phyloP scores from a whole-genome alignment of 2,329 filamentous ascomycete genomes.

The Hypoxylon sp. region DNA sequence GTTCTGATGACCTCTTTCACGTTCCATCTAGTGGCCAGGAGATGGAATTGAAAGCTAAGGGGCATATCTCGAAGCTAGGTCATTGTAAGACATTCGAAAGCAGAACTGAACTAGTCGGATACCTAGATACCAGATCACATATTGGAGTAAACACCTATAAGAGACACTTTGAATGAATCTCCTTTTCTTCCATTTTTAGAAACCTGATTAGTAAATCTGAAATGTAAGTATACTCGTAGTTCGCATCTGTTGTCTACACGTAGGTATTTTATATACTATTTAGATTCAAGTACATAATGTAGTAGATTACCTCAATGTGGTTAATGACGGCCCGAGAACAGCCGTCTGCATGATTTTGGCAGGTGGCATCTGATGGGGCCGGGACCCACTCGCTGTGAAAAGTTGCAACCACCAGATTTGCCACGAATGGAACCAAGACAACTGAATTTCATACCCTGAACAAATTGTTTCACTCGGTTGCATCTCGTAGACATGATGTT shows the following conservation, averaged over 20 bases:
- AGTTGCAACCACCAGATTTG: constrained; percentile 36
- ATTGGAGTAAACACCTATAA: neutral
- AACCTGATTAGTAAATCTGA: neutral
- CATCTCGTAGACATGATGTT: constrained; percentile 47
- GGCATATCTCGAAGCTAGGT: constrained; percentile 26
- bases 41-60: constrained; percentile 42
- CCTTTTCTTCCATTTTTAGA: neutral
- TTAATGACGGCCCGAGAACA: constrained; percentile 17
- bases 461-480: constrained; percentile 1
- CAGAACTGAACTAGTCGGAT: constrained; percentile 11
- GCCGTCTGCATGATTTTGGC: neutral
- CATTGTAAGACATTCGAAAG: constrained; percentile 43
- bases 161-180: neutral
- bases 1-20: constrained; percentile 29
- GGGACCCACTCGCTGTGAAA: constrained; percentile 29
- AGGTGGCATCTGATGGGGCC: constrained; percentile 10
- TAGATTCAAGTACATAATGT: neutral
- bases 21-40: constrained; percentile 32
- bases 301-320: neutral
- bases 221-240: neutral
- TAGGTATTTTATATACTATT: neutral
- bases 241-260: neutral
- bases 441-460: constrained; percentile 7
- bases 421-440: constrained; percentile 28
- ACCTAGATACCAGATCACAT: constrained; percentile 6